Base-by-base conservation (phyloP, 2,329 filamentous ascomycete species). In the Botryosphaeria agaves region DNA sequence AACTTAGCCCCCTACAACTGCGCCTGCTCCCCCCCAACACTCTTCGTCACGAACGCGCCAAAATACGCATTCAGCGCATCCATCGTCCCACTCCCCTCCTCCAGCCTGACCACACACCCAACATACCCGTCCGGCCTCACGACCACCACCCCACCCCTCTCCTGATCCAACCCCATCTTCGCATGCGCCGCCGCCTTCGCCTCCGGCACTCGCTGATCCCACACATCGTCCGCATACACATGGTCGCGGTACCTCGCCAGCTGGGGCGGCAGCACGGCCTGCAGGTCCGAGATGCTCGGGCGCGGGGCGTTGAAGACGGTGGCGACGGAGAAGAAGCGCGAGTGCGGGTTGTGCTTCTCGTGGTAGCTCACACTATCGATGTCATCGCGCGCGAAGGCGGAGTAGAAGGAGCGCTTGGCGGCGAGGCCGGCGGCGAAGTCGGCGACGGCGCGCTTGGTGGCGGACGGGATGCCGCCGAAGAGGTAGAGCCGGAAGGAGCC, bases 91-190 rank as follows among this genome's bases (percentile, higher is more conserved):
- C 56, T 70, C 0, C 84, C 85, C 51, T 87, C 76, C 2, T 69
- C 74, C 14, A 94, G 57, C 41, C 64, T 64, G 7, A 79, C 69
- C 3, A 84, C 78, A 36, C 81, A 66, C 14, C 78, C 81, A 17
- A 93, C 76, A 50, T 93, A 89, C 5, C 83, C 83, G 51, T 93
- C 84, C 0, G 85, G 84, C 26, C 84, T 61, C 5, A 91, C 80
- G 7, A 93, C 77, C 2, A 91, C 75, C 2, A 93, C 69, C 33
- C 77, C 83, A 7, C 83, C 83, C 36, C 60, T 66, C 36, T 79
- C 71, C 44, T 76, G 61, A 38, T 77, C 68, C 16, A 93, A 51
- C 0, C 85, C 85, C 64, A 92, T 77, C 64, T 92, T 93, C 25
- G 76, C 74, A 52, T 94, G 85, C 4, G 82, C 82, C 3, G 80